Base-by-base conservation (phyloP, 768 basidiomycete species). In the Tricholoma matsutake region DNA sequence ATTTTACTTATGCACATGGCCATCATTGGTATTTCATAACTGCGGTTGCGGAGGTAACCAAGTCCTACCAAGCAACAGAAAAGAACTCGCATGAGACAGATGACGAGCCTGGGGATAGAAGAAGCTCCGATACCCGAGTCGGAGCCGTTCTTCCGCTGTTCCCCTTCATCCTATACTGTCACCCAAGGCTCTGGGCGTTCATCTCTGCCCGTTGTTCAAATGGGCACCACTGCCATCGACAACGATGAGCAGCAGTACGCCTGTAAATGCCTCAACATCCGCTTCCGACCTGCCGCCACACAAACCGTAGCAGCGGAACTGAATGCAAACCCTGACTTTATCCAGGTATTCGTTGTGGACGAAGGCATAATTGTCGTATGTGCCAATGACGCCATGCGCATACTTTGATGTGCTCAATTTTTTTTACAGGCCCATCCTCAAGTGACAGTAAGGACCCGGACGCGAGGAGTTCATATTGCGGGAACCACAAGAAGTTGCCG, bases 241-340 rank as follows among this genome's bases (percentile, higher is more conserved):
- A 63, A 56, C 57, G 61, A 59, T 45, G 65, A 60, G 45, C 61
- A 63, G 56, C 63, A 58, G 3, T 84, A 80, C 74, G 79, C 89
- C 58, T 92, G 90, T 72, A 81, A 76, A 69, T 92, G 90, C 66
- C 82, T 92, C 61, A 92, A 92, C 68, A 79, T 92, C 51, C 83
- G 82, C 63, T 81, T 91, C 62, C 74, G 71, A 47, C 70, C 78
- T 8, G 72, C 72, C 28, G 74, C 73, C 39, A 64, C 77, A 11
- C 68, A 76, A 11, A 61, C 71, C 20, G 60, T 67, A 31, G 70
- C 74, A 45, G 72, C 78, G 59, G 72, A 75, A 56, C 66, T 70
- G 63, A 64, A 68, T 56, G 56, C 65, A 63, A 76, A 78, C 68
- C 66, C 75, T 7, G 76, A 80, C 49, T 89, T 83, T 72, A 69